Evolutionary conservation across 108 stramenopile species (phyloP).

Genomic region (Nannochloropsis salina): DNA sequence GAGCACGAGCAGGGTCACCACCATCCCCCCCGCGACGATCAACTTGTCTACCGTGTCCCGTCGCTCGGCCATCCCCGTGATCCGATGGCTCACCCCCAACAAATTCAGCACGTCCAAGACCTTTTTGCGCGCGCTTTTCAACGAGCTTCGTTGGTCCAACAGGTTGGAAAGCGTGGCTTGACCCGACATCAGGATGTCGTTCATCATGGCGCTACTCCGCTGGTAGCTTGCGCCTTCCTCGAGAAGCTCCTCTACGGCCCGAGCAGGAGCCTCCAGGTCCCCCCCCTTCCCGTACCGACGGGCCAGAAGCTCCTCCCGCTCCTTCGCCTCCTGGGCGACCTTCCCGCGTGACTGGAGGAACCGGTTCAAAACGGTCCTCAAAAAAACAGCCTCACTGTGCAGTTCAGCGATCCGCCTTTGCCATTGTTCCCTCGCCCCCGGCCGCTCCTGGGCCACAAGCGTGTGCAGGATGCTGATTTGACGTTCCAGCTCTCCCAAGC

Average conservation of each 20-base stretch:
- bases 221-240: not conserved
- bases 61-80: slow-evolving; percentile 11
- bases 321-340: not conserved
- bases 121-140: not conserved
- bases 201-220: not conserved
- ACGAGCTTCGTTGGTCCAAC: slow-evolving; percentile 2
- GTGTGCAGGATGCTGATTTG: not conserved
- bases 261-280: not conserved
- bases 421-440: not conserved
- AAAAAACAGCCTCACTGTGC: not conserved
- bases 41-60: not conserved
- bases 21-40: not conserved
- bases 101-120: not conserved
- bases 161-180: slow-evolving; percentile 2
- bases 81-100: not conserved
- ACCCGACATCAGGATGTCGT: not conserved
- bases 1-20: not conserved
- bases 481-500: not conserved
- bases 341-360: not conserved
- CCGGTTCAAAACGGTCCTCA: not conserved
- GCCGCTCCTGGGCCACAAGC: not conserved
- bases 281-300: not conserved
- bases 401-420: not conserved
- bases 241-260: not conserved
- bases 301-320: not conserved